Percentiles rank a stretch among this genome's conserved stretches.
These are phyloP conservation scores for Lignosus rhinocerotis DNA, from an alignment of 1,284 basidiomycete species.

Conservation along the genomic window DNA sequence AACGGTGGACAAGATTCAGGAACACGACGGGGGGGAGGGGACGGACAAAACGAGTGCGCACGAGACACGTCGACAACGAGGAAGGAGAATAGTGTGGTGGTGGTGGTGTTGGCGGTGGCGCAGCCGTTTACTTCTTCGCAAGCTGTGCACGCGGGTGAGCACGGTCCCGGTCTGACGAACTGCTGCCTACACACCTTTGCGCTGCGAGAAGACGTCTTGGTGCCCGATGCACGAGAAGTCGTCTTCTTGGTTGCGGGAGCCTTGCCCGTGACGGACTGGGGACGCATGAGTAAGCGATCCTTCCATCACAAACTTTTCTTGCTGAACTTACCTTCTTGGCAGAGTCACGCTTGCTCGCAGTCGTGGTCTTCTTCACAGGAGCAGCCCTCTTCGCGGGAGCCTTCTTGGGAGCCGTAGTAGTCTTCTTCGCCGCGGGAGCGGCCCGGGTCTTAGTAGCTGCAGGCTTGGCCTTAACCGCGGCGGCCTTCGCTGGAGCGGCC, in stretches of 20 bases:
- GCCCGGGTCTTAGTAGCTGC: constrained; percentile 25
- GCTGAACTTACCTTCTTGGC: constrained; percentile 52
- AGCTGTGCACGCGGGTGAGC: constrained; percentile 18
- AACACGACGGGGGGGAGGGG: neutral
- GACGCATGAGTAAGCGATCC: neutral
- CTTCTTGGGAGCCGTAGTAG: constrained; percentile 29
- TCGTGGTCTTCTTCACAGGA: constrained; percentile 49
- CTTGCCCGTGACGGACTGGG: constrained; percentile 52
- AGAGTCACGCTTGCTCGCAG: constrained; percentile 46
- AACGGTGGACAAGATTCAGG: constrained; percentile 8
- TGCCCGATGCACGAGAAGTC: constrained; percentile 28
- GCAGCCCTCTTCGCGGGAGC: constrained; percentile 46
- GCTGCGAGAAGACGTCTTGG: constrained; percentile 28
- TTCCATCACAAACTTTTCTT: neutral
- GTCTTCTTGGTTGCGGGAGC: constrained; percentile 37
- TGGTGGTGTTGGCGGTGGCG: neutral
- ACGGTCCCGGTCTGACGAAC: neutral
- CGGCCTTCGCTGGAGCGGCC: constrained; percentile 23
- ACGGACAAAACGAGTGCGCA: constrained; percentile 15
- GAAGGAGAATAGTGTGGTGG: constrained; percentile 9
- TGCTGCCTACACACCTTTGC: constrained; percentile 20
- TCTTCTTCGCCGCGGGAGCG: constrained; percentile 30
- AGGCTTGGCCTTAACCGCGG: constrained; percentile 21
- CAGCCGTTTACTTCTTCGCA: constrained; percentile 28
- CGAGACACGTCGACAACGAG: constrained; percentile 8